Conservation (phyloP, 2,329 filamentous ascomycete species). For the Botrytis pseudocinerea region DNA sequence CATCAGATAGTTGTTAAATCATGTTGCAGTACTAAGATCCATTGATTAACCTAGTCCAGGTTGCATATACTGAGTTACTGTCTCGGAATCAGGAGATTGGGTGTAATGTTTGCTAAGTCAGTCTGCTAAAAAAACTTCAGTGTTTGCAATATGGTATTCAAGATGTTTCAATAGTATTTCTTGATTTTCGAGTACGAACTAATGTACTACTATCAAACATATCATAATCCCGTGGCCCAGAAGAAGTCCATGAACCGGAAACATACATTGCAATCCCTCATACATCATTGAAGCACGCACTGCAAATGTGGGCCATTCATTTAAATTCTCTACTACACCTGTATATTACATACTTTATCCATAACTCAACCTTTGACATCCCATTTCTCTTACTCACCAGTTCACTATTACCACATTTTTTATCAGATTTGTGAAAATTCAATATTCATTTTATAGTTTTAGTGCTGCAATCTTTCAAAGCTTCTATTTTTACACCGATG, state of each 20-base stretch:
- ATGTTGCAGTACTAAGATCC: background rate
- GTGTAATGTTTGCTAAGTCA: background rate
- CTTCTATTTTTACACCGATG: background rate
- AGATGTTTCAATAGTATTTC: background rate
- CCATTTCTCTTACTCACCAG: background rate
- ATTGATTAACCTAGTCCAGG: background rate
- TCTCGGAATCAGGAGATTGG: background rate
- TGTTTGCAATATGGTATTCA: background rate
- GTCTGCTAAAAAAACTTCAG: background rate
- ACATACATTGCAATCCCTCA: background rate
- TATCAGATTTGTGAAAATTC: background rate
- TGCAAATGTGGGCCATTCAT: rapidly evolving
- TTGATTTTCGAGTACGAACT: background rate
- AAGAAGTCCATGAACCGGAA: background rate
- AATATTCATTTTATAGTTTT: background rate
- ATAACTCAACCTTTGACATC: background rate
- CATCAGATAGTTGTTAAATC: background rate
- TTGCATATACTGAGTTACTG: background rate
- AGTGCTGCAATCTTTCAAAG: background rate
- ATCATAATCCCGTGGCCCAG: background rate
- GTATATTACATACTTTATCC: background rate
- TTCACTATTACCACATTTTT: background rate
- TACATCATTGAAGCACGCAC: background rate
- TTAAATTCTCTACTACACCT: background rate
- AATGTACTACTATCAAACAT: background rate